These are phyloP conservation scores for Komagataella ulmi DNA, from an alignment of 805 yeast genomes.

Conservation along the genomic window DNA sequence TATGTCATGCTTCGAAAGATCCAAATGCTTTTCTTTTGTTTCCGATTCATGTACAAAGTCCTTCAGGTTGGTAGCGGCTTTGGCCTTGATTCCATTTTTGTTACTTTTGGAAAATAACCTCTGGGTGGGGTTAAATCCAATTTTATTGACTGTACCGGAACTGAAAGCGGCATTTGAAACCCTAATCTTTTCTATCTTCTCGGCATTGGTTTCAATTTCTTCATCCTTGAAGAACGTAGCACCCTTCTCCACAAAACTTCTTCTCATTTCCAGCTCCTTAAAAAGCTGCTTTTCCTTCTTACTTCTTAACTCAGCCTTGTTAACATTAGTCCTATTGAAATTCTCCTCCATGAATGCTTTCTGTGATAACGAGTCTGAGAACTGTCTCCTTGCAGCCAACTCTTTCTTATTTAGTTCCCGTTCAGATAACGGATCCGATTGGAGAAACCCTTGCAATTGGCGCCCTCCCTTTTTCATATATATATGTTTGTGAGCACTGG, in stretches of 20 bases:
- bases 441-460: not conserved
- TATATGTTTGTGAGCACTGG: not conserved
- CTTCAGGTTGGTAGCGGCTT: not conserved
- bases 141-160: slow-evolving; percentile 10
- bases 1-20: not conserved
- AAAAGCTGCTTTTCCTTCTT: not conserved
- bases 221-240: slow-evolving; percentile 3
- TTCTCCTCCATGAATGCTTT: not conserved
- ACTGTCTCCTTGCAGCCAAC: not conserved
- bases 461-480: not conserved
- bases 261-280: not conserved
- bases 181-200: slow-evolving; percentile 9
- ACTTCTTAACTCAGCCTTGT: not conserved
- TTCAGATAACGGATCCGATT: not conserved
- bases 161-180: slow-evolving; percentile 14
- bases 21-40: not conserved
- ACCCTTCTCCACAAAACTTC: not conserved
- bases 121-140: slow-evolving; percentile 17
- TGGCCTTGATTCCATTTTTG: not conserved
- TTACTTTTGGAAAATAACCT: slow-evolving; percentile 7
- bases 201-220: slow-evolving; percentile 8
- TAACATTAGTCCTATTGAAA: not conserved
- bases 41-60: not conserved
- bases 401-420: not conserved
- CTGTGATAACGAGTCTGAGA: not conserved